Base-by-base conservation (phyloP, 2,329 filamentous ascomycete species). In the Aureobasidium sp. region DNA sequence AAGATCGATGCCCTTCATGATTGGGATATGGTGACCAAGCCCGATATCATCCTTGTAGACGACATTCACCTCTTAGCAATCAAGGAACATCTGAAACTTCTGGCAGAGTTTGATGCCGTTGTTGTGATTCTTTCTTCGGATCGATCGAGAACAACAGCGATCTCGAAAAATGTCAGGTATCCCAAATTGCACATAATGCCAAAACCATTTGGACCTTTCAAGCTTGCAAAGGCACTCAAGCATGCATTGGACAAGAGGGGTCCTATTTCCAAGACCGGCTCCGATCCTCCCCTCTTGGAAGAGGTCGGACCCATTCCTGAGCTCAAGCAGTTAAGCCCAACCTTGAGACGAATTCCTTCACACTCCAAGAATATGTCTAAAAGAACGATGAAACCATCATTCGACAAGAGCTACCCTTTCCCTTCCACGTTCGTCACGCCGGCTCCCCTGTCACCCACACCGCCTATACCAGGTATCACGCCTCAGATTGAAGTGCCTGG, bases 121-220 rank as follows among this genome's bases (percentile, higher is more conserved):
- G 66, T 74, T 50, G 67, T 75, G 39, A 67, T 75, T 12, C 63
- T 75, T 3, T 74, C 72, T 61, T 70, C 72, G 13, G 71, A 70
- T 57, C 66, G 70, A 5, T 68, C 70, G 17, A 41, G 61, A 36
- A 62, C 51, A 13, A 44, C 61, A 23, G 46, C 42, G 2, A 55
- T 62, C 12, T 32, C 27, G 9, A 56, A n/a, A 34, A 23, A 27
- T 10, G 37, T 62, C 52, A 23, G 51, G 1, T 57, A 62, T 26
- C 36, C 41, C 39, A 47, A 37, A 29, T 27, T 62, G 15, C 42
- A 58, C 15, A 27, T 62, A n/a, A 58, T 62, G 34, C 23, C 51
- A 15, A 62, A 57, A 50, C 73, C 73, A 12, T 70, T 73, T 26
- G 73, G 73, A 9, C 72, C 73, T 8, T 68, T 69, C 64, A 75